phyloP scores from a whole-genome alignment of 495 filamentous ascomycete genomes.

The Aspergillus steynii region DNA sequence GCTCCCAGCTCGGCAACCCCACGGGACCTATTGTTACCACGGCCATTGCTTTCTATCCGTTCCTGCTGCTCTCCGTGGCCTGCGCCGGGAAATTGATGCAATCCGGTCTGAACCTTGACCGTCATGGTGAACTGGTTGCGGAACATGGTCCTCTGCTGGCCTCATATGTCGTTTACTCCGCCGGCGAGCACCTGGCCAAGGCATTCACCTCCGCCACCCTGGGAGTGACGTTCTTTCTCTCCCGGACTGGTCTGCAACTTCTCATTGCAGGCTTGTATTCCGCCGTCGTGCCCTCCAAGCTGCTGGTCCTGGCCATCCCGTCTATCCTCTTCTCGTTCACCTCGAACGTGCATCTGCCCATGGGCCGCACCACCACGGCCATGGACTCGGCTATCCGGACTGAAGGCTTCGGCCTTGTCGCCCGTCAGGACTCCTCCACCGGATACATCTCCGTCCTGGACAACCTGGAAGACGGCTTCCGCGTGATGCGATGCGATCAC shows the following conservation, averaged over 20 bases:
- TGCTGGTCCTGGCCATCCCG: slow-evolving; percentile 64
- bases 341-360: slow-evolving; percentile 70
- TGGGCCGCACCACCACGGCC: slow-evolving; percentile 45
- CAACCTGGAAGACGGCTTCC: slow-evolving; percentile 65
- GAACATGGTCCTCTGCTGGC: slow-evolving; percentile 61
- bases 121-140: slow-evolving; percentile 51
- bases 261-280: slow-evolving; percentile 63
- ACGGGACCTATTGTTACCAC: slow-evolving; percentile 77
- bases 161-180: slow-evolving; percentile 64
- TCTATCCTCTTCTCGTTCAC: slow-evolving; percentile 68
- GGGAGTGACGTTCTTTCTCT: slow-evolving; percentile 63
- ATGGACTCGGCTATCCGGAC: slow-evolving; percentile 63
- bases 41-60: slow-evolving; percentile 65
- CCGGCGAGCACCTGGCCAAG: slow-evolving; percentile 52
- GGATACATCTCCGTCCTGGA: slow-evolving; percentile 93
- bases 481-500: slow-evolving; percentile 90
- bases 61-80: slow-evolving; percentile 67
- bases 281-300: slow-evolving; percentile 64
- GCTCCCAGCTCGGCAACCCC: slow-evolving; percentile 61
- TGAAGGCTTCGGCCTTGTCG: slow-evolving; percentile 61
- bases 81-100: slow-evolving; percentile 65
- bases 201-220: slow-evolving; percentile 54
- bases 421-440: slow-evolving; percentile 78
- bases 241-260: slow-evolving; percentile 69
- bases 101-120: slow-evolving; percentile 52